Evolutionary conservation across 306 rosid genomes (phyloP), one percentile per base, ranked within the genome.

Genomic region (Begonia loranthoides): DNA sequence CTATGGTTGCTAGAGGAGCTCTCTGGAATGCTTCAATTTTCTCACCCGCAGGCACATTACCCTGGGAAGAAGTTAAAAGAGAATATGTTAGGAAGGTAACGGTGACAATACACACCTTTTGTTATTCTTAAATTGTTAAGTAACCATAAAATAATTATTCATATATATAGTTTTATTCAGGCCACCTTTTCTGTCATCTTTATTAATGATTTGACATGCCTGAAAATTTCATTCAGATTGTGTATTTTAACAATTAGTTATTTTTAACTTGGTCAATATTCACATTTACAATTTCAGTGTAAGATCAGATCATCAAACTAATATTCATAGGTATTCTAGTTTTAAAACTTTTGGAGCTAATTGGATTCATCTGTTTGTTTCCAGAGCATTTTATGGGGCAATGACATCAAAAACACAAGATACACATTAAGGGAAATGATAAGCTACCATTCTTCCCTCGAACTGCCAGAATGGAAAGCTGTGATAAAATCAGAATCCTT

Each of bases 1-100:
- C 79, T 59, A 84, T 84, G 96, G 94, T 74, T 61, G 96, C 96
- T 13, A 75, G 96, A 79, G 96, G 96, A 47, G 96, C 93, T 59
- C 82, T 84, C 51, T 84, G 94, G 96, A 88, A 88, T 70, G 82
- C 94, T 72, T 81, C 96, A 38, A 76, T 88, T 50, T 88, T 88
- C 70, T 81, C 78, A 4, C 76, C 83, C 6, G 48, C 70, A 24
- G 88, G 93, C 19, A 55, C 70, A 67, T 60, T 78, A 66, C 58
- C 86, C 36, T 62, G 67, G 51, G 96, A 84, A 66, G 78, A 71
- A 6, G 76, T 79, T 12, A 77, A 79, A 76, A 73, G 71, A 66
- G 88, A 79, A 69, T 88, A 84, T 54, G 55, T 88, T 43, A 66
- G 88, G 58, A 84, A 84, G 93, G 96, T 77, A 67, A 47, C 54